Percentiles rank a stretch among this genome's conserved stretches.
phyloP scores from a whole-genome alignment of 768 basidiomycete genomes.

The Cyclocybe aegerita region DNA sequence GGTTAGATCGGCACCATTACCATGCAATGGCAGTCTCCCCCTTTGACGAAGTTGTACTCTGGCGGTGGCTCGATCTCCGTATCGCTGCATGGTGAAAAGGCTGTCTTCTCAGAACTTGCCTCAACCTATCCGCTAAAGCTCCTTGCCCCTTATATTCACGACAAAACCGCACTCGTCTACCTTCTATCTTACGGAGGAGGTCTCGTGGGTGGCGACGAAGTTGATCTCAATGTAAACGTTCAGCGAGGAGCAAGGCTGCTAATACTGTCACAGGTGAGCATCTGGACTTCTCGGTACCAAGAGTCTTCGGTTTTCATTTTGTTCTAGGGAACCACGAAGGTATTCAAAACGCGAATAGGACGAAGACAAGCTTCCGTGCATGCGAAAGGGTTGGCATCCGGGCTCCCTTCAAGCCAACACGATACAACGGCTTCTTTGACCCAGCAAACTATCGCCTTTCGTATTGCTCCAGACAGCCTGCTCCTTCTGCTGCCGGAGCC shows the following conservation, averaged over 20 bases:
- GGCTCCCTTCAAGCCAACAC: neutral
- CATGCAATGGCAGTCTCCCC: conserved; percentile 7
- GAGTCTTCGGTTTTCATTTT: neutral
- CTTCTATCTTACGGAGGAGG: conserved; percentile 90
- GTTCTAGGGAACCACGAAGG: conserved; percentile 85
- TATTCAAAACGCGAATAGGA: conserved; percentile 81
- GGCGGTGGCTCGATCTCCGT: conserved; percentile 64
- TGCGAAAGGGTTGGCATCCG: conserved; percentile 2
- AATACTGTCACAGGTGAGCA: conserved; percentile 79
- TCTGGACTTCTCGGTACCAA: neutral
- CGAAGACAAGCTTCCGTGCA: conserved; percentile 49
- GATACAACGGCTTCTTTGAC: conserved; percentile 35
- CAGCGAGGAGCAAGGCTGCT: conserved; percentile 58
- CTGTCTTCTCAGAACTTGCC: conserved; percentile 70
- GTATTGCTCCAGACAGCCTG: conserved; percentile 47
- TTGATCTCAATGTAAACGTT: conserved; percentile 64
- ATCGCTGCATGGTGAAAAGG: conserved; percentile 49
- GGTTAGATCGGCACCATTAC: neutral
- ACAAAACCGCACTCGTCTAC: conserved; percentile 68
- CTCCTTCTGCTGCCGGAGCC: conserved; percentile 90
- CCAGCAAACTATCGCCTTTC: conserved; percentile 61
- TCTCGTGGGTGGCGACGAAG: conserved; percentile 80
- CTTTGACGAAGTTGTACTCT: conserved; percentile 29
- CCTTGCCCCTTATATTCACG: conserved; percentile 63
- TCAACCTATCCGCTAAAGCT: conserved; percentile 89